Conservation (phyloP, 495 filamentous ascomycete species). For the Penicillium atrosanguineum region DNA sequence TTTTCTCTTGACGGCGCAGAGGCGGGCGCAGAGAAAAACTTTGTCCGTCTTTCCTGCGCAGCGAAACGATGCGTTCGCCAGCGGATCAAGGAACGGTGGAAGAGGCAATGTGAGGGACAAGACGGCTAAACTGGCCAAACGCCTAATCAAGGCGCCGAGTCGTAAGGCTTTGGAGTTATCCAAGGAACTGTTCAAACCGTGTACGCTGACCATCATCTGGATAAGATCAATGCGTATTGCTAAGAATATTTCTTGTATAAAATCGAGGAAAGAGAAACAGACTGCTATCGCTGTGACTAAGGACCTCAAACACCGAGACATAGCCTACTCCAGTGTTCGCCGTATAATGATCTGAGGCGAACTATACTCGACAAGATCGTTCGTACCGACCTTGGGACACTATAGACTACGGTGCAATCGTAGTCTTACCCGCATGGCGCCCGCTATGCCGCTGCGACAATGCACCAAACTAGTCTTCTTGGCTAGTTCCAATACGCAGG, state of each 20-base stretch:
- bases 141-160: too few relatives aligned
- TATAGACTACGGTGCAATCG: background rate
- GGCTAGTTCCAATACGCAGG: background rate
- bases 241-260: background rate
- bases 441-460: background rate
- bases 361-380: too few relatives aligned
- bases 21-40: too few relatives aligned
- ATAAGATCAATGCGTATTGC: background rate
- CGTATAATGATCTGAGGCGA: too few relatives aligned
- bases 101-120: too few relatives aligned
- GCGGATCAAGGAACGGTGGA: too few relatives aligned
- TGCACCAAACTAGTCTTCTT: background rate
- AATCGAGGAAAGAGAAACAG: background rate
- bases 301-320: slow-evolving; percentile 1
- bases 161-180: background rate
- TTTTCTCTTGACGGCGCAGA: too few relatives aligned
- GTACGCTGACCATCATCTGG: background rate
- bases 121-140: too few relatives aligned
- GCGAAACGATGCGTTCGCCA: too few relatives aligned
- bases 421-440: background rate
- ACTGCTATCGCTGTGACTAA: background rate
- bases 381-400: too few relatives aligned
- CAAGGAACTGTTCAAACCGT: background rate
- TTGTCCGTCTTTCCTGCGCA: background rate
- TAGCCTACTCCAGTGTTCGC: background rate